These are phyloP conservation scores for Didymella sp. DNA, from an alignment of 2,329 filamentous ascomycete genomes.

Conservation along the genomic window DNA sequence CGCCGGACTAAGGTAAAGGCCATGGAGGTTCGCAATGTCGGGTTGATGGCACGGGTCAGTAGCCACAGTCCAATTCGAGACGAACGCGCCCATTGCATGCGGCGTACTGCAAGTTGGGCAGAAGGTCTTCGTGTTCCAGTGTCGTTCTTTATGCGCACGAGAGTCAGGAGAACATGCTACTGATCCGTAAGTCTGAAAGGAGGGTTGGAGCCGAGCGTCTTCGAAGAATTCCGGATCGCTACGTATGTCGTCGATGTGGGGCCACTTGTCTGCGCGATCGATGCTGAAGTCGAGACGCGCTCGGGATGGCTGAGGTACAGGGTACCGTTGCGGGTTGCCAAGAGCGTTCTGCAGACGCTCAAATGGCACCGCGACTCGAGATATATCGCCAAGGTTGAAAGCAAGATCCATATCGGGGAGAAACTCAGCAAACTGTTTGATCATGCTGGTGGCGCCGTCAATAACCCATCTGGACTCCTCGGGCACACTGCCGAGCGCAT, in stretches of 20 bases:
- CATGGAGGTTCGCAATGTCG: constrained; percentile 75
- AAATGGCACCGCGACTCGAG: constrained; percentile 62
- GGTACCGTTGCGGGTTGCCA: constrained; percentile 33
- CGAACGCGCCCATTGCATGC: constrained; percentile 72
- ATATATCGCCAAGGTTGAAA: constrained; percentile 68
- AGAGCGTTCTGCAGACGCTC: constrained; percentile 38
- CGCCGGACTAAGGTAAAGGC: constrained; percentile 72
- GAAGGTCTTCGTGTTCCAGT: constrained; percentile 69
- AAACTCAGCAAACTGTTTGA: constrained; percentile 57
- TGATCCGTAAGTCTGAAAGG: constrained; percentile 52
- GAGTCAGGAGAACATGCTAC: constrained; percentile 69
- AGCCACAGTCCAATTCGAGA: constrained; percentile 69
- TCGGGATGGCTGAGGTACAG: constrained; percentile 30
- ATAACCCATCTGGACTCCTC: constrained; percentile 67
- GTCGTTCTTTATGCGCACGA: constrained; percentile 62
- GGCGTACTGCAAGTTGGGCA: constrained; percentile 68
- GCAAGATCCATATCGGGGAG: constrained; percentile 70
- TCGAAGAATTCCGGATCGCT: constrained; percentile 41
- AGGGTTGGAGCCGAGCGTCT: constrained; percentile 48
- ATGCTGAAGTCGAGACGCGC: constrained; percentile 46
- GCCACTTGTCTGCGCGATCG: constrained; percentile 51
- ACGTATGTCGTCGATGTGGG: constrained; percentile 29
- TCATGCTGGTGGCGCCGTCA: constrained; percentile 61
- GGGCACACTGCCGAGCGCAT: constrained; percentile 52
- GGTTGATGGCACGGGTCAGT: constrained; percentile 78